Base-by-base conservation (phyloP, 306 rosid genomes). In the Medicago arabica region DNA sequence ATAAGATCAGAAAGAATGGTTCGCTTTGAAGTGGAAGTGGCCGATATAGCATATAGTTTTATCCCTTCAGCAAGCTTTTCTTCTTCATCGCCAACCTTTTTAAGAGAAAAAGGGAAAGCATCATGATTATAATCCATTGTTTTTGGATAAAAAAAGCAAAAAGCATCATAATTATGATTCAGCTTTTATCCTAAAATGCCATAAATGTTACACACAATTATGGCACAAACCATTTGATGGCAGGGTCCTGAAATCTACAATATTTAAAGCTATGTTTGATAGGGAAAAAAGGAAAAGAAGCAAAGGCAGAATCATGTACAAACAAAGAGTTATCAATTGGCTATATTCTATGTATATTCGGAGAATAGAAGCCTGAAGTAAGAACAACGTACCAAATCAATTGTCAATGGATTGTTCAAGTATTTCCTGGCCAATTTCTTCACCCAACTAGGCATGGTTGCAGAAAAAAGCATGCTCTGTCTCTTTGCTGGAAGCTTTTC, bases 11-110 rank as follows among this genome's bases (percentile, higher is more conserved):
- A 88, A 80, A 95, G 99, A 81, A 95, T 89, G 82, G 99, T 90
- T 74, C 95, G 83, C 78, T 95, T 95, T 25, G 98, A 92, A 54
- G 98, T 85, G 76, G 90, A 59, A 55, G 97, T 95, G 49, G 99
- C 79, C 80, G 92, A 78, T 84, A 95, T n/a, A 59, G 98, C 99
- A 79, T 81, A 82, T 50, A 95, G 98, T 81, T 90, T 95, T 87
- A 95, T 95, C 72, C 99, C 99, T 87, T 90, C 97, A 23, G 99
- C 99, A 76, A 95, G 98, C 78, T 95, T 95, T 79, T 95, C 99
- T 4, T 95, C 97, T 79, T 86, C 87, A 28, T 92, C 99, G 0
- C 99, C 99, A 84, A 95, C 99, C 99, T 95, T 75, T 55, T 73
- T 41, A 31, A 40, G 78, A 67, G 38, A 41, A 40, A 72, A 78